Conservation (phyloP, 2,329 filamentous ascomycete species). For the Ascochyta rabiei region DNA sequence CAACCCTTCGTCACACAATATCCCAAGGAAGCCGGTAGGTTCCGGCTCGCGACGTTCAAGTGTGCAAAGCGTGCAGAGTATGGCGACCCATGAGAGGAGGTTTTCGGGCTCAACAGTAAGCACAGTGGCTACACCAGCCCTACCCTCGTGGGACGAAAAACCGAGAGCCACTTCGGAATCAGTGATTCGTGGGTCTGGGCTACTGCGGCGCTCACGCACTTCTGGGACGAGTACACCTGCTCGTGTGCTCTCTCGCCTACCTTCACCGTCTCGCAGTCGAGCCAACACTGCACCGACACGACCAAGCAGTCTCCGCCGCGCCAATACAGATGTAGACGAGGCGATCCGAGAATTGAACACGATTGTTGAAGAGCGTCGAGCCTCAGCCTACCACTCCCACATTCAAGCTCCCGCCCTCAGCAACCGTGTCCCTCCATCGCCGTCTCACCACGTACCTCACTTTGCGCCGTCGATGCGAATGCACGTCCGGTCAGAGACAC, state of each 20-base stretch:
- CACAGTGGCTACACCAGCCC: constrained; percentile 30
- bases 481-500: constrained; percentile 54
- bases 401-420: constrained; percentile 35
- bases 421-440: constrained; percentile 40
- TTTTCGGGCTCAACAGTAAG: constrained; percentile 31
- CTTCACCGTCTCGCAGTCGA: constrained; percentile 43
- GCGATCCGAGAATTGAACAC: constrained; percentile 57
- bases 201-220: constrained; percentile 37
- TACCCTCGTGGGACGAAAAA: constrained; percentile 36
- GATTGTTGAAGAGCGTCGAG: constrained; percentile 55
- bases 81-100: constrained; percentile 25
- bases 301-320: constrained; percentile 46
- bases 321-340: constrained; percentile 50
- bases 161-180: constrained; percentile 27
- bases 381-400: constrained; percentile 43
- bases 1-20: constrained; percentile 33
- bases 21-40: constrained; percentile 44
- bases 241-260: constrained; percentile 38
- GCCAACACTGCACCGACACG: constrained; percentile 46
- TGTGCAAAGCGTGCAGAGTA: constrained; percentile 35
- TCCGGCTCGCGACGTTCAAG: constrained; percentile 38
- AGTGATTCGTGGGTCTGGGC: constrained; percentile 23
- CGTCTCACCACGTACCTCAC: constrained; percentile 52
- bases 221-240: constrained; percentile 30
- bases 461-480: constrained; percentile 54